Percentiles rank a stretch among this genome's conserved stretches.
Evolutionary conservation across 768 basidiomycete genomes (phyloP).

Genomic region (Termitomyces sp.): DNA sequence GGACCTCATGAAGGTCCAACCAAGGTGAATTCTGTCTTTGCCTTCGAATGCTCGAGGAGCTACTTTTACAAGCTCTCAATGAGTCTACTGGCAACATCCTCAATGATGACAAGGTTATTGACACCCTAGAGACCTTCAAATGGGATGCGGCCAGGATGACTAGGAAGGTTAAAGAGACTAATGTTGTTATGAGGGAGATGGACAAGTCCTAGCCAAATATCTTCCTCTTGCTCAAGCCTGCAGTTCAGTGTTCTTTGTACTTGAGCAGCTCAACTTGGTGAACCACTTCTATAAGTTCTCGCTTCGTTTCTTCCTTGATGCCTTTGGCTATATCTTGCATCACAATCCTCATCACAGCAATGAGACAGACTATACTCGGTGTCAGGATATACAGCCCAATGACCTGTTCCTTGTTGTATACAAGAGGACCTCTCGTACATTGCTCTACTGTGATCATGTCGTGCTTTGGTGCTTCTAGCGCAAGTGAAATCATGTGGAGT

Average conservation of each 20-base stretch:
- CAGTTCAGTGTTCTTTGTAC: slow-evolving; percentile 94
- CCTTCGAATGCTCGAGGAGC: slow-evolving; percentile 87
- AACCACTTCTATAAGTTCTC: slow-evolving; percentile 99
- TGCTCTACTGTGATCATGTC: slow-evolving; percentile 87
- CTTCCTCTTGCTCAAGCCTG: slow-evolving; percentile 93
- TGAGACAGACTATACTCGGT: slow-evolving; percentile 66
- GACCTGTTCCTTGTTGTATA: slow-evolving; percentile 91
- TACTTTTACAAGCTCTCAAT: slow-evolving; percentile 91
- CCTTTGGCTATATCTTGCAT: slow-evolving; percentile 92
- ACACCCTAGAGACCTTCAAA: slow-evolving; percentile 93
- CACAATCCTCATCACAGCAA: slow-evolving; percentile 88
- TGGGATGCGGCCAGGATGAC: slow-evolving; percentile 95
- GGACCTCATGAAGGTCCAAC: slow-evolving; percentile 96
- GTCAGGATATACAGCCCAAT: slow-evolving; percentile 78
- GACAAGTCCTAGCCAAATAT: slow-evolving; percentile 93
- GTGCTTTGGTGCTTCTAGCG: slow-evolving; percentile 85
- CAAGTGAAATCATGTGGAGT: slow-evolving; percentile 83
- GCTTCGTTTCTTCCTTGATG: slow-evolving; percentile 95
- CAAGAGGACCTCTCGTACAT: slow-evolving; percentile 83
- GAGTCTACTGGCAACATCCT: slow-evolving; percentile 97
- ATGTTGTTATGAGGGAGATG: slow-evolving; percentile 92
- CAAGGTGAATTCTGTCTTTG: slow-evolving; percentile 96
- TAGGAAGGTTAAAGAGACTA: slow-evolving; percentile 94
- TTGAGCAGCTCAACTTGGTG: slow-evolving; percentile 91
- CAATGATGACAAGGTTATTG: slow-evolving; percentile 98